These are phyloP conservation scores for Solanum pinnatisectum DNA, from an alignment of 257 asterid species.

Conservation along the genomic window DNA sequence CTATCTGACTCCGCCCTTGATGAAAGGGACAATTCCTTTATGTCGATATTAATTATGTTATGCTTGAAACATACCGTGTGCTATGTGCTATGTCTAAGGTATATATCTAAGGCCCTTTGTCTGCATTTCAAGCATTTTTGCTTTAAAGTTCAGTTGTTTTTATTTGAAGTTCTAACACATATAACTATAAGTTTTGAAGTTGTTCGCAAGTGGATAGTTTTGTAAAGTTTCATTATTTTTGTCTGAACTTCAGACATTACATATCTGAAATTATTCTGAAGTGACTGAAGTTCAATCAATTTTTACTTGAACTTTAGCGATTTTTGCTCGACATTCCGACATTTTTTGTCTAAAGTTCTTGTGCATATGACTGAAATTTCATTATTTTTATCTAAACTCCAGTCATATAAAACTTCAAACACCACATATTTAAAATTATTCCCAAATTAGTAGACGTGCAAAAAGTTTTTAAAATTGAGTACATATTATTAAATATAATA, in stretches of 20 bases:
- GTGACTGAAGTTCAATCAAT: no score
- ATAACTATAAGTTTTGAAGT: not conserved
- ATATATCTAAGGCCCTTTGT: not conserved
- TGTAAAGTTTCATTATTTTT: no score
- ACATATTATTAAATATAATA: not conserved
- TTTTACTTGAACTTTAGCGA: no score
- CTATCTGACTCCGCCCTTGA: no score
- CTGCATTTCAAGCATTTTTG: not conserved
- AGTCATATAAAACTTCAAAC: not conserved
- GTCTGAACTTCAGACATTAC: no score
- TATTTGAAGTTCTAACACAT: no score
- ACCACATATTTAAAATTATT: fast-evolving
- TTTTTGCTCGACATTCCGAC: no score
- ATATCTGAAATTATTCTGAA: no score
- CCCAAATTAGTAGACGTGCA: no score
- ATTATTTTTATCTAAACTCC: fast-evolving
- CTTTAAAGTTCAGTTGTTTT: not conserved
- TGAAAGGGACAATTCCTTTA: not conserved
- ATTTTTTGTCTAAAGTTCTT: no score
- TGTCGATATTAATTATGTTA: not conserved
- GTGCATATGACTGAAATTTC: not conserved
- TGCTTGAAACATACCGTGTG: not conserved
- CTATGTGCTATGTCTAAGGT: not conserved
- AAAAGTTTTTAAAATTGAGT: no score
- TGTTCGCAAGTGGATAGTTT: not conserved